These are phyloP conservation scores for Rheum nobile DNA, from an alignment of 148 eudicot species.

Conservation along the genomic window DNA sequence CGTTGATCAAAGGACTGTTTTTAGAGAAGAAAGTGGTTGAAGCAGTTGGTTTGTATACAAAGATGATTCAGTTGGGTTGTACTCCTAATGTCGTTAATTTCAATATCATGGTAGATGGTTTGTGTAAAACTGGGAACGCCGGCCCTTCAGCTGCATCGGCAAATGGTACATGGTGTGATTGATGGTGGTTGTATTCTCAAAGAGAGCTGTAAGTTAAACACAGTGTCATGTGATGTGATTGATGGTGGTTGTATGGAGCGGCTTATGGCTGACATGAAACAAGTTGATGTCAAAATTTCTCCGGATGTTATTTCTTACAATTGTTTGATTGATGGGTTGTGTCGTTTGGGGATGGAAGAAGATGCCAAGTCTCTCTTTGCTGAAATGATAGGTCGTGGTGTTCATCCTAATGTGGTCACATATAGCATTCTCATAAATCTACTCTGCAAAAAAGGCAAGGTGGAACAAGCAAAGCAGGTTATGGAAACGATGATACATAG, in stretches of 20 bases:
- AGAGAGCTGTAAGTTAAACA: no score
- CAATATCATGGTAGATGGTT: background rate
- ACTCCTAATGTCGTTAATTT: conserved; percentile 15
- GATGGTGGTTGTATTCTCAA: no score
- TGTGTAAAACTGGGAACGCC: background rate
- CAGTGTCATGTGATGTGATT: no score
- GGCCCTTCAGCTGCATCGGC: conserved; percentile 2
- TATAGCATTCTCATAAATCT: conserved; percentile 17
- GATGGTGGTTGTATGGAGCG: no score
- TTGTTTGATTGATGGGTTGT: background rate
- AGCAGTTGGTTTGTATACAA: conserved; percentile 6
- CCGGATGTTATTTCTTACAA: no score
- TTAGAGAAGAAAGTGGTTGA: background rate
- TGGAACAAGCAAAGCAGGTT: conserved; percentile 14
- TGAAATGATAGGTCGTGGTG: conserved; percentile 15
- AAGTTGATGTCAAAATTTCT: no score
- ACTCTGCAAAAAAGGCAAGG: conserved; percentile 16
- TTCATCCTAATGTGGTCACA: conserved; percentile 16
- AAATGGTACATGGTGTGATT: conserved; percentile 8
- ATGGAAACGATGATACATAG: conserved; percentile 15
- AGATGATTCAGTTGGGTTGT: conserved; percentile 13
- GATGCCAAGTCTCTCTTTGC: background rate
- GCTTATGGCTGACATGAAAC: no score
- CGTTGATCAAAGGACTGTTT: background rate
- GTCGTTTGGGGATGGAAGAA: background rate